Base-by-base conservation (phyloP, 257 asterid genomes). In the Nicotiana tabacum region DNA sequence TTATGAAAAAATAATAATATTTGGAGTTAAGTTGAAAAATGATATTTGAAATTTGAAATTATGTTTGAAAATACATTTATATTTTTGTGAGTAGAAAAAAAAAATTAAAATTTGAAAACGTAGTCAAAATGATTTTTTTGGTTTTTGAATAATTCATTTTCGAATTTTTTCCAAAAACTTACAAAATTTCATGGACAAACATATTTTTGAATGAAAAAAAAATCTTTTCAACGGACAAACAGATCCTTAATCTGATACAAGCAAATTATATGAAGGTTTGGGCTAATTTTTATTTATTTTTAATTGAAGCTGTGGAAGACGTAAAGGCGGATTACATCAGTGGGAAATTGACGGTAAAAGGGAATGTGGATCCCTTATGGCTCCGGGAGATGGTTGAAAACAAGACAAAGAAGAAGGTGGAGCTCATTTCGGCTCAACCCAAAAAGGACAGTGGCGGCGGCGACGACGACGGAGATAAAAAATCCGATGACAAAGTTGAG, bases 361-460 rank as follows among this genome's bases (percentile, higher is more conserved):
- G 98, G 86, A 90, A 91, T 82, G 94, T 94, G 86, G 99, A 93
- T 84, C 93, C 98, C 77, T 66, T 83, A 4, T 88, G 84, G 94
- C 92, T 96, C 76, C 89, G 90, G 4, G 98, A 96, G 68, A 90
- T 84, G 80, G 93, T 94, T 10, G 97, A 87, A 66, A 79, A 58
- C 62, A 94, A 90, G 77, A 93, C 97, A 57, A 96, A 92, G 86
- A 94, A 91, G 92, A 92, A 96, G 90, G 99, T 92, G 70, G 93
- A 84, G 56, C 92, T 96, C 72, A 12, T 94, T 77, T 92, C 97
- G 18, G 94, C 97, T 58, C 98, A 81, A 85, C 93, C 98, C 83
- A 93, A 88, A 77, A 46, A 72, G 15, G 61, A 3, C 78, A 5
- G 0, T 5, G 84, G 83, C n/a, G 83, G 6, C 18, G 86, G 66